Evolutionary conservation across 2,329 filamentous ascomycete species (phyloP).

Genomic region (Pseudofabraea citricarpa): DNA sequence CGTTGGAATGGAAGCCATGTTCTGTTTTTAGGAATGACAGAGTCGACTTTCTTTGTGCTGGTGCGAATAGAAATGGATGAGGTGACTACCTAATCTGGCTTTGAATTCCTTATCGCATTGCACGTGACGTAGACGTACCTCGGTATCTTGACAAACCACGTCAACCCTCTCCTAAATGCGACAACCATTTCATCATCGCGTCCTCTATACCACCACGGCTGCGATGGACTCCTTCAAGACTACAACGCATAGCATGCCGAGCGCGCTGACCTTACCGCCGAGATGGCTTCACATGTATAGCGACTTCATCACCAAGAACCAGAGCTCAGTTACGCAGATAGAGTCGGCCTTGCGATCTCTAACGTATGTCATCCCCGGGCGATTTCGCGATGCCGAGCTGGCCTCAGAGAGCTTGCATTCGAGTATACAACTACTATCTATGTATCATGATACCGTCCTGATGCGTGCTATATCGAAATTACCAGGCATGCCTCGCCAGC

Average conservation of each 20-base stretch:
- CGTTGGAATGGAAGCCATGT: conserved; percentile 71
- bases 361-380: conserved; percentile 92
- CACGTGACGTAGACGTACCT: too few species aligned
- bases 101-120: too few species aligned
- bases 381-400: conserved; percentile 88
- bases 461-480: conserved; percentile 57
- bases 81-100: too few species aligned
- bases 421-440: conserved; percentile 79
- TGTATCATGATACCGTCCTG: conserved; percentile 90
- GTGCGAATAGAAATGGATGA: too few species aligned
- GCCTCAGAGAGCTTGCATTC: conserved; percentile 91
- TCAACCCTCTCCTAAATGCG: too few species aligned
- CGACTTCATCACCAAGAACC: conserved; percentile 92
- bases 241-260: conserved; percentile 27
- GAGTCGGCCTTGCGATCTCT: conserved; percentile 88
- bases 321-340: conserved; percentile 88
- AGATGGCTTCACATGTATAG: conserved; percentile 70
- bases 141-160: too few species aligned
- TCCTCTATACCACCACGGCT: too few species aligned
- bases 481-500: conserved; percentile 43
- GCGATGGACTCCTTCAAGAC: conserved; percentile 9
- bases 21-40: too few species aligned
- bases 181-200: too few species aligned
- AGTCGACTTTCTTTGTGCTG: too few species aligned
- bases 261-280: conserved; percentile 53